These are phyloP conservation scores for Coemansia sp. DNA, from an alignment of 192 early-diverging fungal genomes.

Conservation along the genomic window DNA sequence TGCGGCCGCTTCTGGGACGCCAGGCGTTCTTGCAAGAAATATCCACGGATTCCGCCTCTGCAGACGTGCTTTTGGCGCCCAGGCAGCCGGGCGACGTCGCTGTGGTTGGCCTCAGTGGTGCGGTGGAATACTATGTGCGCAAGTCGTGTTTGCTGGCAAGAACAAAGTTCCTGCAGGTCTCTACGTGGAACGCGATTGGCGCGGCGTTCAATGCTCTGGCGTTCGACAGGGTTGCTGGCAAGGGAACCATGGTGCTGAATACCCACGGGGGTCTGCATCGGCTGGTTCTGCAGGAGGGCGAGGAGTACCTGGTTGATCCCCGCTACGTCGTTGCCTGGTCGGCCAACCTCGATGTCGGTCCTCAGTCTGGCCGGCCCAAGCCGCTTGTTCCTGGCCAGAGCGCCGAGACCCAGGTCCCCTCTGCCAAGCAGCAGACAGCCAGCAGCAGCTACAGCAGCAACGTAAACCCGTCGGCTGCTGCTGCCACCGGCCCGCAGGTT, in stretches of 20 bases:
- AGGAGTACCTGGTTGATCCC: conserved; percentile 72
- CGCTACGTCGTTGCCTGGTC: conserved; percentile 55
- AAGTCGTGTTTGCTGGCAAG: conserved; percentile 61
- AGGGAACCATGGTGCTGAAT: conserved; percentile 66
- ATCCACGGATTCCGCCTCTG: conserved; percentile 53
- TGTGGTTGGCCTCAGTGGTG: conserved; percentile 57
- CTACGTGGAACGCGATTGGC: conserved; percentile 40
- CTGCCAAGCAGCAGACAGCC: no score
- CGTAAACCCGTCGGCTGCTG: neutral
- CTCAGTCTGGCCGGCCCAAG: conserved; percentile 28
- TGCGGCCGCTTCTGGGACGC: conserved; percentile 39
- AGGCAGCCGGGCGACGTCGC: conserved; percentile 61
- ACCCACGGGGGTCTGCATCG: conserved; percentile 66
- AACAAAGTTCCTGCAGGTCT: conserved; percentile 31
- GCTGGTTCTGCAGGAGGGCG: conserved; percentile 61
- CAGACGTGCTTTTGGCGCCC: conserved; percentile 68
- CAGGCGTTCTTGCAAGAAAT: conserved; percentile 39
- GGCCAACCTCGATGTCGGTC: conserved; percentile 14
- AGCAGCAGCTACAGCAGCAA: neutral
- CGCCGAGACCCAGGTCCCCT: no score
- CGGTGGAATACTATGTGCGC: conserved; percentile 60
- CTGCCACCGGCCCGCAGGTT: neutral
- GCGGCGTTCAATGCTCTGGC: conserved; percentile 56
- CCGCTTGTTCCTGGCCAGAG: conserved; percentile 5
- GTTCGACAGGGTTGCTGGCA: conserved; percentile 61